Evolutionary conservation across 2,329 filamentous ascomycete species (phyloP).

Genomic region (Xylariales sp.): DNA sequence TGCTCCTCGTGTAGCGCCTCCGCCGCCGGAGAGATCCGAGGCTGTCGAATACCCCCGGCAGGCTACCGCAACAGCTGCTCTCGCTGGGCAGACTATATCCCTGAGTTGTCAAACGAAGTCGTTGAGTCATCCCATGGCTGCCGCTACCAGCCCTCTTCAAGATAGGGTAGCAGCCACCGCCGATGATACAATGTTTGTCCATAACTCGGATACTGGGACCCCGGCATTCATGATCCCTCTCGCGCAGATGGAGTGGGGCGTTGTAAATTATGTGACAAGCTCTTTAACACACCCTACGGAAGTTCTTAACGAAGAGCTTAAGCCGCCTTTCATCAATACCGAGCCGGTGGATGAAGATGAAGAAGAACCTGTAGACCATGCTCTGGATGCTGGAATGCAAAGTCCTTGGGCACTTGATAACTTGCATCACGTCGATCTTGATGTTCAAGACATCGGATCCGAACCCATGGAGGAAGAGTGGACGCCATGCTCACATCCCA

Average conservation of each 20-base stretch:
- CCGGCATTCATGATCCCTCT: constrained; percentile 11
- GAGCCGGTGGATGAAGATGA: constrained; percentile 1
- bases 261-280: constrained; percentile 1
- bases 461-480: constrained; percentile 11
- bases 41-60: neutral
- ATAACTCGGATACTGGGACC: constrained; percentile 10
- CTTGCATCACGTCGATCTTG: constrained; percentile 8
- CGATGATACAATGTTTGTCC: neutral
- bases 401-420: constrained; percentile 22
- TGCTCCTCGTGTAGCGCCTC: no score
- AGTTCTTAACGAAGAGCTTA: constrained; percentile 2
- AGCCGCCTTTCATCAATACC: constrained; percentile 3
- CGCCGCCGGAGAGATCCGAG: neutral
- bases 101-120: no score
- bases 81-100: no score
- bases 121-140: no score
- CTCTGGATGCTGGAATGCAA: constrained; percentile 13
- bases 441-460: constrained; percentile 12
- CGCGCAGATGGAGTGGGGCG: constrained; percentile 14
- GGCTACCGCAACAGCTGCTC: no score
- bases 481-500: constrained; percentile 2
- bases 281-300: constrained; percentile 1
- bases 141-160: no score
- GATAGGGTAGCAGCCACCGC: no score
- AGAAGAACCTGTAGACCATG: neutral